Percentiles rank a stretch among this genome's conserved stretches.
Evolutionary conservation across 139 green algal genomes (phyloP).

Genomic region (Haematococcus sp.): DNA sequence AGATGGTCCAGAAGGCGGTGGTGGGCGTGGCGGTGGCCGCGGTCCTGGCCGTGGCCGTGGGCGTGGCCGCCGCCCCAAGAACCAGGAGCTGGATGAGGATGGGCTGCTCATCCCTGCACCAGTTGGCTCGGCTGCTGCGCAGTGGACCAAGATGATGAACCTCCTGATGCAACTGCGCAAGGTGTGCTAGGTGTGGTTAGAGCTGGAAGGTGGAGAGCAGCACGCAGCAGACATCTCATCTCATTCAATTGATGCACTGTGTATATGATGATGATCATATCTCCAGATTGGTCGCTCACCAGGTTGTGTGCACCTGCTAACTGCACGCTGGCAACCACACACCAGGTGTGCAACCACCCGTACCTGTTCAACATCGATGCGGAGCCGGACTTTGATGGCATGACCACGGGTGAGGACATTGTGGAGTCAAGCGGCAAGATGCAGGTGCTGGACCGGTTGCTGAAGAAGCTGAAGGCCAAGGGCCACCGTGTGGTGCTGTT

Average conservation of each 20-base stretch:
- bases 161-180: conserved; percentile 80
- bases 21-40: not conserved
- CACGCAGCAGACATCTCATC: too few relatives aligned
- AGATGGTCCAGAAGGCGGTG: not conserved
- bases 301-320: too few relatives aligned
- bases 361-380: conserved; percentile 62
- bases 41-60: not conserved
- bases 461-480: conserved; percentile 60
- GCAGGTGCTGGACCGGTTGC: conserved; percentile 73
- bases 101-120: not conserved
- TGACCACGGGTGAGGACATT: conserved; percentile 47
- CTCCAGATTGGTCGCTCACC: too few relatives aligned
- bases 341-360: conserved; percentile 64
- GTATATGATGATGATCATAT: too few relatives aligned
- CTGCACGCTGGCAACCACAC: too few relatives aligned
- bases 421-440: conserved; percentile 67
- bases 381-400: conserved; percentile 62
- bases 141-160: conserved; percentile 60
- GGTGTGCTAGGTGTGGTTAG: conserved; percentile 18
- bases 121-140: not conserved
- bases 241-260: too few relatives aligned
- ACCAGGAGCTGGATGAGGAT: too few relatives aligned
- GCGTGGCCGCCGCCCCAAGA: not conserved
- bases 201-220: too few relatives aligned
- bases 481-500: conserved; percentile 85